phyloP scores from a whole-genome alignment of 2,329 filamentous ascomycete genomes.

The Pseudocercospora musae region DNA sequence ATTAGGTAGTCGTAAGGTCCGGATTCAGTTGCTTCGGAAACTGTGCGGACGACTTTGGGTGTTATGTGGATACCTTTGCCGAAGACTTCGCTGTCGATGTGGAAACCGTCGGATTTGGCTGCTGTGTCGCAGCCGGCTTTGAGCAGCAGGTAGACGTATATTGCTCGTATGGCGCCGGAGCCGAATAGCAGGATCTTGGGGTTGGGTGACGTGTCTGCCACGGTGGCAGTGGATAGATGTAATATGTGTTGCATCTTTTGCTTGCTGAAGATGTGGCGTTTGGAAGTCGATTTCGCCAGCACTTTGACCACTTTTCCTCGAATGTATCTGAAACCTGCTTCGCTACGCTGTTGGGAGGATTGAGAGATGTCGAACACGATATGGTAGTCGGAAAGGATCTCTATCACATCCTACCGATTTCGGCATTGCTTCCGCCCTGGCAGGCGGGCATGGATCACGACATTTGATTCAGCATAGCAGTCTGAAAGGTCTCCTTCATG shows the following conservation, averaged over 20 bases:
- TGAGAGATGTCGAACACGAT: not conserved
- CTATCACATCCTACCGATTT: slow-evolving; percentile 1
- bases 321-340: too few relatives aligned
- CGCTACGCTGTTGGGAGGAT: not conserved
- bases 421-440: slow-evolving; percentile 5
- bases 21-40: slow-evolving; percentile 35
- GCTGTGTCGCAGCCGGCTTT: slow-evolving; percentile 37
- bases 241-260: too few relatives aligned
- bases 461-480: not conserved
- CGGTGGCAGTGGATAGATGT: not conserved
- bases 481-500: not conserved
- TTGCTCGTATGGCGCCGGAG: slow-evolving; percentile 42
- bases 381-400: not conserved
- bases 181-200: slow-evolving; percentile 43
- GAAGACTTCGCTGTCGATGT: slow-evolving; percentile 41
- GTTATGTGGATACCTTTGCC: slow-evolving; percentile 36
- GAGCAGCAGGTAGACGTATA: slow-evolving; percentile 43
- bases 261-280: too few relatives aligned
- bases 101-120: slow-evolving; percentile 41
- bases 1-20: slow-evolving; percentile 48
- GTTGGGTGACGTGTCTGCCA: slow-evolving; percentile 7
- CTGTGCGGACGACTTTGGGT: slow-evolving; percentile 37
- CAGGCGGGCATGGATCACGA: not conserved
- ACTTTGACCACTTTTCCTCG: too few relatives aligned
- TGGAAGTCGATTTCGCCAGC: too few relatives aligned